phyloP scores from a whole-genome alignment of 129 eudicot genomes.

The Chrysanthemum lavandulifolium region DNA sequence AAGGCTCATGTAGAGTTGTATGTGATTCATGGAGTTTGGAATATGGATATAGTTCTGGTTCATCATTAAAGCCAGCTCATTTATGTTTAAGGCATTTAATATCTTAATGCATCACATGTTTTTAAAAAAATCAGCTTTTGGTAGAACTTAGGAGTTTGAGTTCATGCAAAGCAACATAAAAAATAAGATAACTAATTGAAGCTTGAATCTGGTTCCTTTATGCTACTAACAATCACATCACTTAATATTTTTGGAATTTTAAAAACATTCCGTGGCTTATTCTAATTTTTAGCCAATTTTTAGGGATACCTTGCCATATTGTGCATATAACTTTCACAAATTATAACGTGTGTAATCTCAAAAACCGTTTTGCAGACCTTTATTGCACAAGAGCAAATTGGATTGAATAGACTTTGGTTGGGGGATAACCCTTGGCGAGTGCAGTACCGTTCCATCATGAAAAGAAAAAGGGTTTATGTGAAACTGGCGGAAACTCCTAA shows the following conservation, averaged over 20 bases:
- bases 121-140: too few species aligned
- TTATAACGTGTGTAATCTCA: not conserved
- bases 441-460: conserved; percentile 39
- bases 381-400: conserved; percentile 91
- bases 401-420: conserved; percentile 54
- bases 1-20: conserved; percentile 2
- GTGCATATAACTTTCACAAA: too few species aligned
- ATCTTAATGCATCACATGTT: too few species aligned
- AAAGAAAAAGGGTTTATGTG: conserved; percentile 52
- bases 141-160: too few species aligned
- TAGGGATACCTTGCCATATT: too few species aligned
- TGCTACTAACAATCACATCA: too few species aligned
- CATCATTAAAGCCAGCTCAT: not conserved
- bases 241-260: too few species aligned
- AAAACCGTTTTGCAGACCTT: conserved; percentile 52
- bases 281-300: too few species aligned
- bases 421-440: conserved; percentile 47
- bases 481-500: conserved; percentile 43
- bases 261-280: too few species aligned
- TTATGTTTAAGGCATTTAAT: not conserved
- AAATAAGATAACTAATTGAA: too few species aligned
- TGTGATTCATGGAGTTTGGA: not conserved
- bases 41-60: not conserved
- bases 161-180: too few species aligned
- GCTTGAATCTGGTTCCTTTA: too few species aligned